Conservation (phyloP, 2,329 filamentous ascomycete genomes). For the Sporothrix luriei region DNA sequence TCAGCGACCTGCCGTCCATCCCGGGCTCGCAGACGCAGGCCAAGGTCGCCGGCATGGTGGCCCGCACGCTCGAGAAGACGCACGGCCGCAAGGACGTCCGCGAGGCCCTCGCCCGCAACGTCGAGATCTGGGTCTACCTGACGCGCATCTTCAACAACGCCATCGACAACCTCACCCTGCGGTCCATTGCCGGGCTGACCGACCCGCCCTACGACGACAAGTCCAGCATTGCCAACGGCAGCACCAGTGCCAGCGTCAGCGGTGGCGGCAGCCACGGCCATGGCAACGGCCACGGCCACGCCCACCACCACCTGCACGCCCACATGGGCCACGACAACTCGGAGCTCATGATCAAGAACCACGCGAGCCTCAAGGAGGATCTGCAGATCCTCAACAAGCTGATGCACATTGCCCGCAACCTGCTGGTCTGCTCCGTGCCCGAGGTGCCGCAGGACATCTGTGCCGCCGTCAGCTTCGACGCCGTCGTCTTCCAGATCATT, state of each 20-base stretch:
- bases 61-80: constrained; percentile 65
- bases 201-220: constrained; percentile 48
- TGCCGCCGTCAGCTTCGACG: constrained; percentile 65
- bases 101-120: constrained; percentile 64
- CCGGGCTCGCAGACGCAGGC: constrained; percentile 57
- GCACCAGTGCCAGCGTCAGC: constrained; percentile 16
- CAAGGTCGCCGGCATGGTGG: constrained; percentile 60
- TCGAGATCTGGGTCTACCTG: constrained; percentile 67
- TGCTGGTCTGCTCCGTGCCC: constrained; percentile 65
- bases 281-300: constrained; percentile 49
- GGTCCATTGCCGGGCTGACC: constrained; percentile 60
- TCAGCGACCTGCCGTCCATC: constrained; percentile 58
- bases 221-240: constrained; percentile 14
- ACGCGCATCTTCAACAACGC: constrained; percentile 63
- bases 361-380: constrained; percentile 62
- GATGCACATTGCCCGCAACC: constrained; percentile 66
- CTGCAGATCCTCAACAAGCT: constrained; percentile 66
- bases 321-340: constrained; percentile 57
- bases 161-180: constrained; percentile 61
- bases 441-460: constrained; percentile 68
- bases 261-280: constrained; percentile 46
- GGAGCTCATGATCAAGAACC: constrained; percentile 64
- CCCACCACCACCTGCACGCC: constrained; percentile 28
- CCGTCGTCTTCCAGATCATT: constrained; percentile 67
- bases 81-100: constrained; percentile 63